Evolutionary conservation across 768 basidiomycete species (phyloP).

Genomic region (Suillus lakei): DNA sequence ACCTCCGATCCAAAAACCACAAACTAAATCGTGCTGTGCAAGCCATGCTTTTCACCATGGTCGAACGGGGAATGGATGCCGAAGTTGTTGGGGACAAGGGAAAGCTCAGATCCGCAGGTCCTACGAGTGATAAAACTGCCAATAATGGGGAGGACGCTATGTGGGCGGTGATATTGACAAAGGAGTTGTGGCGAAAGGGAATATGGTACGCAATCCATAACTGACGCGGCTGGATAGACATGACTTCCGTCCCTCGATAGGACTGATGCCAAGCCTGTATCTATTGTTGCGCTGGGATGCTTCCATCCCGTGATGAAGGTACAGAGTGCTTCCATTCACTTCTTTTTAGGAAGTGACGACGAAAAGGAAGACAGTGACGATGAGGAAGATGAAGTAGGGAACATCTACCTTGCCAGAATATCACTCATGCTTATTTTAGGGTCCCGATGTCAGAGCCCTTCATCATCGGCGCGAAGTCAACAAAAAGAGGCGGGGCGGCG

Average conservation of each 20-base stretch:
- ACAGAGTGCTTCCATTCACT: slow-evolving; percentile 92
- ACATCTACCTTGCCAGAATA: slow-evolving; percentile 5
- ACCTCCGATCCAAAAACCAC: slow-evolving; percentile 87
- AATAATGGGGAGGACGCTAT: slow-evolving; percentile 83
- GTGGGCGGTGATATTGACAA: slow-evolving; percentile 95
- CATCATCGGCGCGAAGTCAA: slow-evolving; percentile 91
- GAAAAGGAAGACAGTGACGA: slow-evolving; percentile 74
- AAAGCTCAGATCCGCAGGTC: slow-evolving; percentile 53
- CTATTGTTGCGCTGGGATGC: slow-evolving; percentile 89
- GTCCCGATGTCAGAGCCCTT: slow-evolving; percentile 70
- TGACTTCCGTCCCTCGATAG: slow-evolving; percentile 38
- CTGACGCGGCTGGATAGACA: background rate
- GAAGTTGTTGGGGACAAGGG: slow-evolving; percentile 87
- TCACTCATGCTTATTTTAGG: slow-evolving; percentile 40
- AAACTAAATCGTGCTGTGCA: slow-evolving; percentile 96
- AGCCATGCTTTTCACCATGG: slow-evolving; percentile 94
- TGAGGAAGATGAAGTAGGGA: slow-evolving; percentile 56
- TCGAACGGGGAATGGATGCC: slow-evolving; percentile 87
- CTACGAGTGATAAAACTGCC: slow-evolving; percentile 42
- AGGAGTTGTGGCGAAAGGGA: slow-evolving; percentile 92
- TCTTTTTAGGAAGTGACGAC: slow-evolving; percentile 92
- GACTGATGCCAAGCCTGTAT: slow-evolving; percentile 91
- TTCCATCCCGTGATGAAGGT: slow-evolving; percentile 95
- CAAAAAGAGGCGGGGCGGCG: slow-evolving; percentile 86
- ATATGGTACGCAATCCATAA: slow-evolving; percentile 62